phyloP scores from a whole-genome alignment of 106 monocot genomes.

The Dendrobium huoshanense region DNA sequence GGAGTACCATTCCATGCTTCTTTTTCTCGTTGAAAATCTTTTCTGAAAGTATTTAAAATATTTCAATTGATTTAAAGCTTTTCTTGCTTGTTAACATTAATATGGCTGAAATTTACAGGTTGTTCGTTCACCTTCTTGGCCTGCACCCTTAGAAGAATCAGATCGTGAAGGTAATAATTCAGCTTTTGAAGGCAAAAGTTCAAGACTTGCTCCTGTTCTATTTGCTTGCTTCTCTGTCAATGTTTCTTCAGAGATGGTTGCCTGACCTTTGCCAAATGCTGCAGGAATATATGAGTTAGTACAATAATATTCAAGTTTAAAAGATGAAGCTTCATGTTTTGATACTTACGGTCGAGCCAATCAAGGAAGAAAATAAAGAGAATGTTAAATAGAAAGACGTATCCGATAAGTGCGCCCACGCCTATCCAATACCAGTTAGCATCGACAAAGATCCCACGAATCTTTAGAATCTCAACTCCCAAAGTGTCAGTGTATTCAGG shows the following conservation, averaged over 20 bases:
- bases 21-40: not conserved
- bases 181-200: constrained; percentile 11
- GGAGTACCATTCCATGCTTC: constrained; percentile 23
- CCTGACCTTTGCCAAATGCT: constrained; percentile 23
- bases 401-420: constrained; percentile 23
- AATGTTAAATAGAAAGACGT: constrained; percentile 23
- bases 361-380: constrained; percentile 21
- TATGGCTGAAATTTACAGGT: not conserved
- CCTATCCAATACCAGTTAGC: constrained; percentile 39
- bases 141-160: constrained; percentile 5
- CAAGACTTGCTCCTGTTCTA: constrained; percentile 18
- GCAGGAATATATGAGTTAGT: constrained; percentile 4
- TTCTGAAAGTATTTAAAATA: not conserved
- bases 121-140: not conserved
- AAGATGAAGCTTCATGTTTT: not conserved
- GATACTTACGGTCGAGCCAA: constrained; percentile 27
- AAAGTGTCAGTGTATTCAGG: constrained; percentile 11
- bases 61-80: not conserved
- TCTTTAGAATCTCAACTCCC: constrained; percentile 18
- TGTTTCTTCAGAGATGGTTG: constrained; percentile 20
- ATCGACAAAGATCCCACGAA: constrained; percentile 25
- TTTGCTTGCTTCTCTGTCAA: constrained; percentile 24
- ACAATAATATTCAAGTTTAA: constrained; percentile 6
- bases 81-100: not conserved
- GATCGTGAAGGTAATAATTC: constrained; percentile 13